Base-by-base conservation (phyloP, 208 protist species). In the Trypanosoma melophagium region DNA sequence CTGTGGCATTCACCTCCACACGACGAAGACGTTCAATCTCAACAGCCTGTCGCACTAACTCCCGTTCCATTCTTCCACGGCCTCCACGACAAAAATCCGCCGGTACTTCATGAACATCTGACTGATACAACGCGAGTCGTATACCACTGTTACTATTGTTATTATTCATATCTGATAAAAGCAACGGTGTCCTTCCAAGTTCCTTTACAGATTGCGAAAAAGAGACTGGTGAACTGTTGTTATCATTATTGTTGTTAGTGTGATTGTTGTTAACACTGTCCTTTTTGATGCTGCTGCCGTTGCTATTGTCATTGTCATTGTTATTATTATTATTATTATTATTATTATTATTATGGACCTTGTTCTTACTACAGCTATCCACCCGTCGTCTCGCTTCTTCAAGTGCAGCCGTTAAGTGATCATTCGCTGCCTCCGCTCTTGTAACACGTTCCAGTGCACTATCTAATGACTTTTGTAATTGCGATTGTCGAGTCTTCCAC, bases 11-110 rank as follows among this genome's bases (percentile, higher is more conserved):
- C 17, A 22, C 62, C 44, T 79, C 75, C 0, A 65, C 64, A 19
- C 63, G 56, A 8, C 76, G 74, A 16, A 95, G 66, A 10, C 83
- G 80, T 50, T 88, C 80, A 59, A 95, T 74, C 63, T 93, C 85
- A 28, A 87, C 67, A 12, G 90, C 78, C 67, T 92, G 84, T 38
- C 86, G 79, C 65, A 93, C 35, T 50, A 93, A 64, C 59, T 95
- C 85, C 50, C 81, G 74, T 60, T 93, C 83, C 22, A 92, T 60
- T 19, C 85, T 75, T n/a, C 69, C 59, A 4, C 67, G 71, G 1
- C 54, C 56, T 19, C 53, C 69, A 28, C 61, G 45, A 7, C 47
- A 40, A 14, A 45, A 22, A 45, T 69, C 47, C 25, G 28, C 35
- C 1, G 54, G 9, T 19, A 42, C 13, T 4, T 67, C 50, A 42